Evolutionary conservation across 2,329 filamentous ascomycete genomes (phyloP).

Genomic region (Rhinocladiella similis): DNA sequence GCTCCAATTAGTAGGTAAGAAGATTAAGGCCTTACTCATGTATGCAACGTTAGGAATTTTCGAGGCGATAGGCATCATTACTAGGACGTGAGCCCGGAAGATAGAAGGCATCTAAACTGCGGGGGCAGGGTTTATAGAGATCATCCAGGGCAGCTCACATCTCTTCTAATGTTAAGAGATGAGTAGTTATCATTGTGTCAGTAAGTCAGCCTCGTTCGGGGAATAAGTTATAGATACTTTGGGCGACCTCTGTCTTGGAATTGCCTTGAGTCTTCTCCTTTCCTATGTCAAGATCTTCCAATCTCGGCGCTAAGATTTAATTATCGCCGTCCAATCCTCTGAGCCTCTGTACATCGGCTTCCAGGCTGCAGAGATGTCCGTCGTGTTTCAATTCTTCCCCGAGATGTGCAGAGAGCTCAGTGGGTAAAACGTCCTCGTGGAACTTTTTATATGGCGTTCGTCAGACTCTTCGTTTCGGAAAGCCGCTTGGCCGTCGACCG

Average conservation of each 20-base stretch:
- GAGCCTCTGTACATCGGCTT: slow-evolving; percentile 7
- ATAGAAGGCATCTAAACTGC: slow-evolving; percentile 9
- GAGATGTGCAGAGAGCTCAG: slow-evolving; percentile 14
- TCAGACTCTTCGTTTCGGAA: slow-evolving; percentile 16
- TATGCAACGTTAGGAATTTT: slow-evolving; percentile 4
- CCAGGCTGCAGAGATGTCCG: slow-evolving; percentile 1
- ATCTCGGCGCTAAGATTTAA: slow-evolving; percentile 8
- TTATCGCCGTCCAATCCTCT: not conserved
- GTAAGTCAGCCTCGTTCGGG: slow-evolving; percentile 14
- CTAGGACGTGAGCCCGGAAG: slow-evolving; percentile 9
- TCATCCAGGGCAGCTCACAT: slow-evolving; percentile 14
- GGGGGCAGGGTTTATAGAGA: slow-evolving; percentile 10
- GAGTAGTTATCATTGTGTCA: slow-evolving; percentile 5
- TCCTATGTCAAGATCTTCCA: slow-evolving; percentile 18
- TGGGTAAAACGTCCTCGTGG: slow-evolving; percentile 18
- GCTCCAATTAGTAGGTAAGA: no score
- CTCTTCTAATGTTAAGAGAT: slow-evolving; percentile 1
- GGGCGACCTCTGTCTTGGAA: slow-evolving; percentile 4
- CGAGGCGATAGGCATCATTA: slow-evolving; percentile 5
- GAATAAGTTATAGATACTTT: slow-evolving; percentile 11
- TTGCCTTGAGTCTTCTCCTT: slow-evolving; percentile 14
- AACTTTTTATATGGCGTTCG: slow-evolving; percentile 23
- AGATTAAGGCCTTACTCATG: not conserved
- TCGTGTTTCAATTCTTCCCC: slow-evolving; percentile 17
- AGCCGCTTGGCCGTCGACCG: slow-evolving; percentile 22